These are phyloP conservation scores for Leccinum rimulosum DNA, from an alignment of 768 basidiomycete species.

Conservation along the genomic window DNA sequence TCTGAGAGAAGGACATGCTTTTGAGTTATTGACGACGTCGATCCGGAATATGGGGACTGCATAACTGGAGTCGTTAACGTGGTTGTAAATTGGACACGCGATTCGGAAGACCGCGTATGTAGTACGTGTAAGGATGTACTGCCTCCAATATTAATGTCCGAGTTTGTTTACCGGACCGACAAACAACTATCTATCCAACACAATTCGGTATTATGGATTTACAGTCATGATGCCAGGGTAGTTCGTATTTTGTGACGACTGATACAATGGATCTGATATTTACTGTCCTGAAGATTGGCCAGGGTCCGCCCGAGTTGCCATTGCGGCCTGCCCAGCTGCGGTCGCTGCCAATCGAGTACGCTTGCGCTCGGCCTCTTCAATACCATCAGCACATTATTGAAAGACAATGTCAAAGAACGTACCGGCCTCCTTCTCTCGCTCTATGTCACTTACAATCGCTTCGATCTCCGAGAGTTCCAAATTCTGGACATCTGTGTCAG, in stretches of 20 bases:
- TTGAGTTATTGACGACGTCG: conserved; percentile 41
- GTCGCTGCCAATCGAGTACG: conserved; percentile 87
- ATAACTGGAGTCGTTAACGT: conserved; percentile 11
- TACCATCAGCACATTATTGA: conserved; percentile 2
- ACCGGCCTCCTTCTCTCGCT: conserved; percentile 97
- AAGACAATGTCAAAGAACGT: conserved; percentile 19
- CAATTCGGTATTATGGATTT: background rate
- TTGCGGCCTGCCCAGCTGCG: conserved; percentile 87
- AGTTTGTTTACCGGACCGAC: conserved; percentile 10
- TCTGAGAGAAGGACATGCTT: conserved; percentile 87
- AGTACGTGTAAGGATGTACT: conserved; percentile 1
- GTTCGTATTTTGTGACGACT: conserved; percentile 6
- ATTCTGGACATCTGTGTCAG: conserved; percentile 49
- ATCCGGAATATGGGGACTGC: conserved; percentile 11
- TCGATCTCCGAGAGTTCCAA: conserved; percentile 87
- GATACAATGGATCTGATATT: conserved; percentile 16
- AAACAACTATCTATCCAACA: conserved; percentile 18
- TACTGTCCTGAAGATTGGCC: conserved; percentile 39
- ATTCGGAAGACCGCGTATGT: background rate
- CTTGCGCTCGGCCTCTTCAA: conserved; percentile 90
- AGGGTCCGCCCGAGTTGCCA: conserved; percentile 56
- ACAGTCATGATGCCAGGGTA: background rate
- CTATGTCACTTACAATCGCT: conserved; percentile 87
- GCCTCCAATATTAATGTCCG: background rate
- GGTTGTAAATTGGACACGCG: background rate